Conservation (phyloP, 2,329 filamentous ascomycete species). For the Paraphoma chrysanthemicola region DNA sequence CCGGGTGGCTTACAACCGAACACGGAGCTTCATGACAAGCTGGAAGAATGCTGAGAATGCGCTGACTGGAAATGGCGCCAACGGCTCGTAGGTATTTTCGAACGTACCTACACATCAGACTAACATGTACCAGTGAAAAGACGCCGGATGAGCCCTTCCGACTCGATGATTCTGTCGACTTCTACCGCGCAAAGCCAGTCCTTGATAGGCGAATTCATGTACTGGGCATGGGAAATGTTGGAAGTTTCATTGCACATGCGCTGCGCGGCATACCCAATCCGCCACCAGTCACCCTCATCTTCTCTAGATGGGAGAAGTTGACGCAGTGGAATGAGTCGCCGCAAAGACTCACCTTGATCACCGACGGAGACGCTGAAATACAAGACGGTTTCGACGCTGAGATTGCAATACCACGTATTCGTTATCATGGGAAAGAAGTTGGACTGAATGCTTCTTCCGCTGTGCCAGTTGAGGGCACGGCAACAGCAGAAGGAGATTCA, state of each 20-base stretch:
- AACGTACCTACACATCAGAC: not conserved
- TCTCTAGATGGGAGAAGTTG: slow-evolving; percentile 63
- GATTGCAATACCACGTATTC: slow-evolving; percentile 43
- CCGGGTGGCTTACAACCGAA: slow-evolving; percentile 52
- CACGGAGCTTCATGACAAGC: slow-evolving; percentile 24
- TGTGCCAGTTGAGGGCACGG: slow-evolving; percentile 8
- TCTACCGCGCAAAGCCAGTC: slow-evolving; percentile 40
- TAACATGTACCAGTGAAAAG: slow-evolving; percentile 20
- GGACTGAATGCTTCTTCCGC: slow-evolving; percentile 16
- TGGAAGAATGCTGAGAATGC: slow-evolving; percentile 30
- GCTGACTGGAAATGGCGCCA: slow-evolving; percentile 19
- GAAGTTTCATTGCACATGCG: slow-evolving; percentile 77
- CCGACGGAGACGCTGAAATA: slow-evolving; percentile 50
- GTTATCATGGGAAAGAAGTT: slow-evolving; percentile 48
- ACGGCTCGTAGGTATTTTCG: slow-evolving; percentile 10
- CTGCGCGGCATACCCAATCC: slow-evolving; percentile 66
- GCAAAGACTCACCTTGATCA: slow-evolving; percentile 56
- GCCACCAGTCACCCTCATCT: slow-evolving; percentile 81
- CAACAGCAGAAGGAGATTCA: slow-evolving; percentile 1
- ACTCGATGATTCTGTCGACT: slow-evolving; percentile 27
- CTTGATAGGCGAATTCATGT: slow-evolving; percentile 61
- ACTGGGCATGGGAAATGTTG: slow-evolving; percentile 81
- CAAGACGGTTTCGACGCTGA: slow-evolving; percentile 56
- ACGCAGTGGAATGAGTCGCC: slow-evolving; percentile 55
- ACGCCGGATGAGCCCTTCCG: slow-evolving; percentile 17